A percentile compares a stretch with the other conserved stretches of the same genome.
phyloP scores from a whole-genome alignment of 2,329 filamentous ascomycete species.

The Chaetomium sp. region DNA sequence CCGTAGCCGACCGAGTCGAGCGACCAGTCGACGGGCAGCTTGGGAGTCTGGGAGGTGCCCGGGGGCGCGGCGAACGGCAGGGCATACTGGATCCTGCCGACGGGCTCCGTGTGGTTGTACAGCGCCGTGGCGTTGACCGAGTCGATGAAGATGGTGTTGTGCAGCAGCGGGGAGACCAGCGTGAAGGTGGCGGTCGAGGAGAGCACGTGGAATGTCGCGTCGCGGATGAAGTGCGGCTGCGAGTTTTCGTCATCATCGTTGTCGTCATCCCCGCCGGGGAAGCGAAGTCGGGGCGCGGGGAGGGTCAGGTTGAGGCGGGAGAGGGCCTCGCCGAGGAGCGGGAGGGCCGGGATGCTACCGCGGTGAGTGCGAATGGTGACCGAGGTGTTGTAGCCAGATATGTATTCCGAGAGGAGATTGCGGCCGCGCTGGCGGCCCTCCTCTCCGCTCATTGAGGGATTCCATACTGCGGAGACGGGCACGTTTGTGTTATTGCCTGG shows the following conservation, averaged over 20 bases:
- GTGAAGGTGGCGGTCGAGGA: constrained; percentile 85
- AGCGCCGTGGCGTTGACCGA: constrained; percentile 81
- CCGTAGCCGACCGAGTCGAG: constrained; percentile 79
- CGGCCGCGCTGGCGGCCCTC: constrained; percentile 64
- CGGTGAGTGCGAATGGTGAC: constrained; percentile 73
- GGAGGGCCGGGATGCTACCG: constrained; percentile 72
- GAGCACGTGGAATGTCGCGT: constrained; percentile 83
- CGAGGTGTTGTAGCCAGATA: constrained; percentile 85
- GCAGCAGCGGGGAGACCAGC: constrained; percentile 73
- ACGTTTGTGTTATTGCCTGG: constrained; percentile 74
- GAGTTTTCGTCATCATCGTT: constrained; percentile 45
- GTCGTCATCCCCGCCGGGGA: constrained; percentile 52
- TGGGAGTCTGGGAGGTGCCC: constrained; percentile 70
- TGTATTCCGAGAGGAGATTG: constrained; percentile 78
- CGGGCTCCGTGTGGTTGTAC: constrained; percentile 76
- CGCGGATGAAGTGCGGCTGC: constrained; percentile 72
- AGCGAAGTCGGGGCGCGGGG: constrained; percentile 66
- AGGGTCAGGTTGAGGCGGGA: constrained; percentile 72
- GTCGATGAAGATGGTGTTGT: constrained; percentile 75
- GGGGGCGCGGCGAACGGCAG: constrained; percentile 76
- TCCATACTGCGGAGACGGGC: constrained; percentile 70
- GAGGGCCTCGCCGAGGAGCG: constrained; percentile 70
- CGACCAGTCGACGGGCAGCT: constrained; percentile 80
- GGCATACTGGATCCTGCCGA: constrained; percentile 77
- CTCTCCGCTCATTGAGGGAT: constrained; percentile 65